Evolutionary conservation across 2,329 filamentous ascomycete species (phyloP).

Genomic region (Atkinsonella hypoxylon): DNA sequence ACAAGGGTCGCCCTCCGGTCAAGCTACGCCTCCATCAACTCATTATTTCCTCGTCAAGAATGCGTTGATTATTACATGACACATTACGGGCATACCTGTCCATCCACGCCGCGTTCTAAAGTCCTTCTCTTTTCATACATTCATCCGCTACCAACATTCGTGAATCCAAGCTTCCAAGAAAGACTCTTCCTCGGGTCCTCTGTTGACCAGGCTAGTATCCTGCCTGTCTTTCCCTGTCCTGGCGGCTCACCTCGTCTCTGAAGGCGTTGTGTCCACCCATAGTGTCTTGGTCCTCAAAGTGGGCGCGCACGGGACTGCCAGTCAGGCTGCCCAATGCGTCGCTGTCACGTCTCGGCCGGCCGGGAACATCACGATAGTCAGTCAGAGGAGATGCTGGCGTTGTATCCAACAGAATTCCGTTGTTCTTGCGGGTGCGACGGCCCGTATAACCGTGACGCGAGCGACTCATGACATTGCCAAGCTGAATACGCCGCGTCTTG

Average conservation of each 20-base stretch:
- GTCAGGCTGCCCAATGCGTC: conserved; percentile 37
- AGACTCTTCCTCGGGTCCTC: background rate
- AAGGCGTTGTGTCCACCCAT: conserved; percentile 30
- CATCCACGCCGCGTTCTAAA: background rate
- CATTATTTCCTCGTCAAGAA: background rate
- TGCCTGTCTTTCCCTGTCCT: conserved; percentile 19
- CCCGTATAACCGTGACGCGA: conserved; percentile 31
- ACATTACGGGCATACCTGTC: background rate
- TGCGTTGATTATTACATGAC: background rate
- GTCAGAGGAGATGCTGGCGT: conserved; percentile 11
- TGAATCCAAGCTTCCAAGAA: background rate
- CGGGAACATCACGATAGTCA: conserved; percentile 15
- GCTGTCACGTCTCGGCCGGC: conserved; percentile 26
- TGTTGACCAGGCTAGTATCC: background rate
- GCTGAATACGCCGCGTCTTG: conserved; percentile 33
- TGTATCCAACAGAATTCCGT: conserved; percentile 34
- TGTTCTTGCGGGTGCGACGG: conserved; percentile 24
- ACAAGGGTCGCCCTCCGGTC: background rate
- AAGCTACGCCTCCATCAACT: too few relatives aligned
- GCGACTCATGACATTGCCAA: conserved; percentile 41
- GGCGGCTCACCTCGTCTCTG: conserved; percentile 37
- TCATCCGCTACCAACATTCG: background rate
- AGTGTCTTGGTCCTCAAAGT: conserved; percentile 26
- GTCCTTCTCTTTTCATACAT: background rate
- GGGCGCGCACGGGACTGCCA: conserved; percentile 31